Base-by-base conservation (phyloP, 2,329 filamentous ascomycete genomes). In the Beauveria asiatica region DNA sequence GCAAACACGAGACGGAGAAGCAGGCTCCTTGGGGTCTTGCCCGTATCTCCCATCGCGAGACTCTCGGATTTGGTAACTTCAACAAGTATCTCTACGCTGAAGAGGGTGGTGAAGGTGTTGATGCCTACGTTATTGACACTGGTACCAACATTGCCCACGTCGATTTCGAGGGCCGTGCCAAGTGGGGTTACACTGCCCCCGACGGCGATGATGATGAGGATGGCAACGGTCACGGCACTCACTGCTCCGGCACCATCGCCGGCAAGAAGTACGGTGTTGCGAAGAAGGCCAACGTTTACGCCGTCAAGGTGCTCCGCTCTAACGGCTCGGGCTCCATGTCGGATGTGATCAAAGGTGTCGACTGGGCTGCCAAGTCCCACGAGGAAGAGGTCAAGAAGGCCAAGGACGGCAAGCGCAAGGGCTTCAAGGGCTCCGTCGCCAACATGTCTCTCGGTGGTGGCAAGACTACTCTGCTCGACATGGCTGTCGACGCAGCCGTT, bases 361-460 rank as follows among this genome's bases (percentile, higher is more conserved):
- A 99, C 79, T 97, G 85, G 79, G 94, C 94, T 70, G 92, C 91
- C 67, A 83, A 86, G 71, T 78, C 84, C 67, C 95, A 99, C 78
- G 70, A 83, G 55, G 83, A 90, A 74, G 84, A 92, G 74, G 84
- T 88, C 68, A 83, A 88, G 75, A 80, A 79, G 63, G 90, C 90
- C 70, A 95, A 96, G 87, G 82, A 83, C 60, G 91, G 91, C 70
- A 92, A 95, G 81, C 86, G 86, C 77, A 89, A 97, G 88, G 89
- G 89, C 74, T 97, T 97, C 88, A 97, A 97, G 88, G 94, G 94
- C 73, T 96, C 91, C 66, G 89, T 93, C 72, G 94, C 95, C 80
- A 99, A 99, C 86, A 99, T 99, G 94, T 95, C 90, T 72, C 88
- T 99, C 62, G 94, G 94, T 72, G 94, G 94, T 80, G 94, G 94